Evolutionary conservation across 345 rosid genomes (phyloP).

Genomic region (Streptanthus diversifolius): DNA sequence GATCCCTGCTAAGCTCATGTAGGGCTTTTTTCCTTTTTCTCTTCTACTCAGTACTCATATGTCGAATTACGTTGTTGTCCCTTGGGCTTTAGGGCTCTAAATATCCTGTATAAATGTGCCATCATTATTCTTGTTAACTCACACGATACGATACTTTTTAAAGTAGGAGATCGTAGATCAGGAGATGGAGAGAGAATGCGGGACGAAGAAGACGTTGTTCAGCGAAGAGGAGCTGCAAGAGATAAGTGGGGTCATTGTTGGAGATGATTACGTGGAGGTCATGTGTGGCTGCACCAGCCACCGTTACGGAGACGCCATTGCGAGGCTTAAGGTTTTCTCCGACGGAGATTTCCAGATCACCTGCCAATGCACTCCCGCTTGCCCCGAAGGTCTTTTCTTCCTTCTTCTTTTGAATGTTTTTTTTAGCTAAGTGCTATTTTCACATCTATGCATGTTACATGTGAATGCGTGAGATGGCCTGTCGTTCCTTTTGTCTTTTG

Average conservation of each 20-base stretch:
- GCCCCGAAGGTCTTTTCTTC: constrained; percentile 67
- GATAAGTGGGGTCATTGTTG: constrained; percentile 66
- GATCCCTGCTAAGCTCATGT: constrained; percentile 30
- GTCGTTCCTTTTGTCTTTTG: constrained; percentile 8
- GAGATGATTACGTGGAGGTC: constrained; percentile 74
- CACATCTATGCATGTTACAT: constrained; percentile 14
- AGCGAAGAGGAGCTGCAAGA: constrained; percentile 84
- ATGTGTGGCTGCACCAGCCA: constrained; percentile 98
- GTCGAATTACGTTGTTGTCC: constrained; percentile 17
- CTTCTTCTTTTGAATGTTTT: not conserved
- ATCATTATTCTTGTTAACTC: not conserved
- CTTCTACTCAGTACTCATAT: not conserved
- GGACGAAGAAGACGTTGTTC: constrained; percentile 44
- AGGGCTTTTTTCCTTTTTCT: constrained; percentile 13
- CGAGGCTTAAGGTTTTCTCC: constrained; percentile 86
- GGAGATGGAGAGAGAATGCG: constrained; percentile 49
- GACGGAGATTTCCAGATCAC: constrained; percentile 81
- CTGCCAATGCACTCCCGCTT: constrained; percentile 98
- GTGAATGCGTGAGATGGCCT: constrained; percentile 11
- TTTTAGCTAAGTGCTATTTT: constrained; percentile 27
- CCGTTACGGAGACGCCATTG: constrained; percentile 96
- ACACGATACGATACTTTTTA: not conserved
- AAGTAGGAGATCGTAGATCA: constrained; percentile 1
- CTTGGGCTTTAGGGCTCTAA: not conserved
- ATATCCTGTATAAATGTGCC: constrained; percentile 6